Base-by-base conservation (phyloP, 1,284 basidiomycete genomes). In the Xerocomus amazonicus region DNA sequence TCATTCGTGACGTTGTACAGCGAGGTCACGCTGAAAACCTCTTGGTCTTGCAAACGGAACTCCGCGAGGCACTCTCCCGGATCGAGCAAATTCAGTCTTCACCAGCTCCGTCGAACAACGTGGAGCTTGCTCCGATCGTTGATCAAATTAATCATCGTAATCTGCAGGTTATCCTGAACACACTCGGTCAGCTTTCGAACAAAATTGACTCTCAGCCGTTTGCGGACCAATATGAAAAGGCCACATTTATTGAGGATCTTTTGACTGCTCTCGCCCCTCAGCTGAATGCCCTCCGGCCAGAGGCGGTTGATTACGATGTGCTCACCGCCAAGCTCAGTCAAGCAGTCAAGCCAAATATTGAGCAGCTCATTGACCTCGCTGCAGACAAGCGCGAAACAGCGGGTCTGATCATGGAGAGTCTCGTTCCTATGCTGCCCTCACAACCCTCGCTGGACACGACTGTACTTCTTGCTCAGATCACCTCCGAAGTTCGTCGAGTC, bases 301-400 rank as follows among this genome's bases (percentile, higher is more conserved):
- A 87, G 43, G 73, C 79, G 10, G 74, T 91, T 45, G 87, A 92
- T 62, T 87, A 91, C 59, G 86, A 90, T 37, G 74, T 76, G 53
- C 72, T 92, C 51, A 92, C 89, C 1, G 72, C 70, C 32, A 80
- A 81, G 56, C 78, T 92, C 13, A 78, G 84, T 13, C 86, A 91
- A 65, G 86, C 89, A 1, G 89, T 92, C 59, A 91, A 91, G 61
- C 89, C 90, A 8, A 86, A 91, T 58, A 90, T 92, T 19, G 79
- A 84, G 2, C 88, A 92, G 59, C 80, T 92, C 53, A 91, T 92
- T 54, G 89, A 92, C 62, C 77, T 92, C 43, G 83, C 89, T 16
- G 88, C 87, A 0, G 89, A 92, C 63, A 92, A 92, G 63, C 78
- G 85, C 32, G 89, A 92, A 67, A 92, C 89, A 6, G 89, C 89